Base-by-base conservation (phyloP, 208 protist genomes). In the Crithidia bombi region DNA sequence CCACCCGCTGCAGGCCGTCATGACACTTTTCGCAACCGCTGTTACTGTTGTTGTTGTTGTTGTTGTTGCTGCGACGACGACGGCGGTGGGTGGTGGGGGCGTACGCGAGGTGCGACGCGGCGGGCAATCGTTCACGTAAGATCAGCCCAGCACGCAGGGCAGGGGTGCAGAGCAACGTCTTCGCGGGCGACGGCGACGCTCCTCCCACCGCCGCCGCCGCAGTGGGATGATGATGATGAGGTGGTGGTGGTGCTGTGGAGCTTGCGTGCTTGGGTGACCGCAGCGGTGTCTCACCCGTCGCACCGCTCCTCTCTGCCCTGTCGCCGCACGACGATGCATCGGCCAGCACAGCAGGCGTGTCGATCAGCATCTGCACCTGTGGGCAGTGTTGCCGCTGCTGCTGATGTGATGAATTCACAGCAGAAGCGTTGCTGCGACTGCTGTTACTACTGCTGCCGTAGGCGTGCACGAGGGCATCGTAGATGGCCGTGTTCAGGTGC, bases 401-500 rank as follows among this genome's bases (percentile, higher is more conserved):
- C 21, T 11, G 44, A 7, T 50, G 44, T 21, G 44, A 11, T 50
- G n/a, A n/a, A n/a, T n/a, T n/a, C n/a, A n/a, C n/a, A n/a, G n/a
- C 15, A 5, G 9, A 7, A 5, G 7, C 21, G 7, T 21, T 50
- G 44, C 44, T 50, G 44, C 44, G 10, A 14, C 10, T 41, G n/a
- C n/a, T 30, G 32, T 7, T 3, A 12, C 10, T 36, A 17, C 41
- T 4, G 28, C 14, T 7, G 14, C 35, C 26, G 55, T 75, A 64
- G 26, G 35, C 36, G 35, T 33, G 3, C n/a, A 54, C 52, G 15
- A 75, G 54, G 0, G 70, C 70, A 30, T 75, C 70, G 54, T 68
- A 75, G 6, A 75, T 35, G 35, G 70, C 70, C 15, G 70, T 65
- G 46, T 75, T 75, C 9, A 75, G 54, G n/a, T 50, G 70, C 3